These are phyloP conservation scores for Inga leiocalycina DNA, from an alignment of 306 rosid species.

Conservation along the genomic window DNA sequence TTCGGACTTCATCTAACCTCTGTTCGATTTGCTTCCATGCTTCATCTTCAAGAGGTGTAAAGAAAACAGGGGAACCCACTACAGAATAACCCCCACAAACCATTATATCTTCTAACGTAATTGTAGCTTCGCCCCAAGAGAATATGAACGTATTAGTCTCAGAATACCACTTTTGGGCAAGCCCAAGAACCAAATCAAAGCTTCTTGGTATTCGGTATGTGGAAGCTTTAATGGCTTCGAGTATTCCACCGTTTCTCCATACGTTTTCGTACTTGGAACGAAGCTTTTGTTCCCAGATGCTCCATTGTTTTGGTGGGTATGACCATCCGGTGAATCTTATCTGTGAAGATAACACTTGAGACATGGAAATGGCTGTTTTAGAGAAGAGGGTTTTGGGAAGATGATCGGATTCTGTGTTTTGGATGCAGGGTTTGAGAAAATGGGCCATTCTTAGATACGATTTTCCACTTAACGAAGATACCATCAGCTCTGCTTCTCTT, in stretches of 20 bases:
- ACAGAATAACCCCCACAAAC: slow-evolving; percentile 46
- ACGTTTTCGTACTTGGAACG: slow-evolving; percentile 12
- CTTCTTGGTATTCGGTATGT: slow-evolving; percentile 21
- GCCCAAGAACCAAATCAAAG: slow-evolving; percentile 37
- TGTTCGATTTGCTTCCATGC: slow-evolving; percentile 21
- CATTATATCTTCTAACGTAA: slow-evolving; percentile 56
- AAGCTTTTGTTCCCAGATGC: slow-evolving; percentile 33
- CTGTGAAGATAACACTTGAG: background rate
- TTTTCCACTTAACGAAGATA: slow-evolving; percentile 29
- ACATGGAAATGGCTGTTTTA: background rate
- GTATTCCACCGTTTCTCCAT: slow-evolving; percentile 52
- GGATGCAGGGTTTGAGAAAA: slow-evolving; percentile 40
- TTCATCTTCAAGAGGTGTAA: slow-evolving; percentile 12
- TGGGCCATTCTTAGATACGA: slow-evolving; percentile 25
- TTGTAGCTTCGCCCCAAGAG: slow-evolving; percentile 62
- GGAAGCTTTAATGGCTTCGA: slow-evolving; percentile 54
- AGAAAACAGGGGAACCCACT: slow-evolving; percentile 40
- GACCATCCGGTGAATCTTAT: slow-evolving; percentile 40
- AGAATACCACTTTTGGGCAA: slow-evolving; percentile 45
- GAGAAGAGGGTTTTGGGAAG: slow-evolving; percentile 7
- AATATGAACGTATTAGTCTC: slow-evolving; percentile 52
- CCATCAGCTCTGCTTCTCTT: slow-evolving; percentile 37
- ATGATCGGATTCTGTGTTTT: background rate
- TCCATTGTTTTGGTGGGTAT: slow-evolving; percentile 34
- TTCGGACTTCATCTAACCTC: slow-evolving; percentile 1